A percentile compares a stretch with the other conserved stretches of the same genome.
phyloP scores from a whole-genome alignment of 805 yeast species.

The Kuraishia borneana region DNA sequence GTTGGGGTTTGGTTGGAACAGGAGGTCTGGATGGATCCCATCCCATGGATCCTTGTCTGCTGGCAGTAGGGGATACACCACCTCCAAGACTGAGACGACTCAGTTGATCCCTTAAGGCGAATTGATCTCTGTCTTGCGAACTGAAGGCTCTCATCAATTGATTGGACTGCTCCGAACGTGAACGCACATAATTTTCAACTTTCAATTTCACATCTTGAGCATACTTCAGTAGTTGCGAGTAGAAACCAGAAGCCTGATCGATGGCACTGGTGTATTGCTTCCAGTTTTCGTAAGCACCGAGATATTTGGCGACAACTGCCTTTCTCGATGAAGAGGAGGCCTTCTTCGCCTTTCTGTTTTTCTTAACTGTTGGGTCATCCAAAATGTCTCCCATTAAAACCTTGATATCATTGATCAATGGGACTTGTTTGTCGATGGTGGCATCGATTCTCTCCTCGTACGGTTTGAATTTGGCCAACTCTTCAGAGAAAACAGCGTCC shows the following conservation, averaged over 20 bases:
- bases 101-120: constrained; percentile 6
- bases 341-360: constrained; percentile 30
- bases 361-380: constrained; percentile 32
- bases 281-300: constrained; percentile 47
- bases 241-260: constrained; percentile 52
- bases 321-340: constrained; percentile 23
- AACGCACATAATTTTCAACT: constrained; percentile 14
- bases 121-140: constrained; percentile 11
- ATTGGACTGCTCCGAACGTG: constrained; percentile 17
- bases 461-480: constrained; percentile 66
- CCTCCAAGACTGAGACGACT: constrained; percentile 1
- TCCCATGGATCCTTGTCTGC: constrained; percentile 9
- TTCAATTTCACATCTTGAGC: constrained; percentile 16
- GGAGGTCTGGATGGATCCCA: constrained; percentile 16
- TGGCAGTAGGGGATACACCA: constrained; percentile 5
- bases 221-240: constrained; percentile 34
- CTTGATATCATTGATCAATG: constrained; percentile 30
- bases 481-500: constrained; percentile 49
- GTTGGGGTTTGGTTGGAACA: constrained; percentile 10
- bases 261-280: constrained; percentile 45
- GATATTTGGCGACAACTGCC: constrained; percentile 27
- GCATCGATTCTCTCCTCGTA: constrained; percentile 56
- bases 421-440: constrained; percentile 55
- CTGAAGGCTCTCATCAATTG: constrained; percentile 6
- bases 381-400: constrained; percentile 30